phyloP scores from a whole-genome alignment of 805 yeast species.

The Helenozyma rhizophorensis region DNA sequence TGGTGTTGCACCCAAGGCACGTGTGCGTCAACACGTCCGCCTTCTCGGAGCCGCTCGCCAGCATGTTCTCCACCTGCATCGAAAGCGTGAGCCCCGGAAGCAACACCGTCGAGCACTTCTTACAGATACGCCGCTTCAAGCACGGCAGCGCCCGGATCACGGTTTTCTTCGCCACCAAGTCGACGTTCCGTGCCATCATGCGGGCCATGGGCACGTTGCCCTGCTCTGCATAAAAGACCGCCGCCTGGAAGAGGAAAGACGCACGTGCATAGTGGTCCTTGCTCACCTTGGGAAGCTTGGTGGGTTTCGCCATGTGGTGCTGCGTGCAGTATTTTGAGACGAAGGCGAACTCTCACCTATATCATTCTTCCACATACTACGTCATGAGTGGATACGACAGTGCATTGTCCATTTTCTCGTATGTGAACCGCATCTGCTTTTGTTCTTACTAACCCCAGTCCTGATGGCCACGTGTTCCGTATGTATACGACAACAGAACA shows the following conservation, averaged over 20 bases:
- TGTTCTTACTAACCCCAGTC: conserved; percentile 49
- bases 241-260: conserved; percentile 55
- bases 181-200: conserved; percentile 50
- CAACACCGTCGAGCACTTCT: conserved; percentile 52
- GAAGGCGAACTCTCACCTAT: neutral
- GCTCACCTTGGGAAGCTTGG: conserved; percentile 23
- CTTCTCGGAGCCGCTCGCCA: conserved; percentile 20
- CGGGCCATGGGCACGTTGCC: conserved; percentile 46
- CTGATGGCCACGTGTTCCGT: conserved; percentile 98
- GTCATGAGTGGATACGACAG: conserved; percentile 99
- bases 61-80: conserved; percentile 38
- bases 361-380: conserved; percentile 1
- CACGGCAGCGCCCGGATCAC: conserved; percentile 62
- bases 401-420: conserved; percentile 95
- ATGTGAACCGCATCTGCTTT: conserved; percentile 30
- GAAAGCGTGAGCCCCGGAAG: conserved; percentile 45
- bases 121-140: conserved; percentile 67
- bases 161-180: conserved; percentile 60
- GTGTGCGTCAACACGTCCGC: conserved; percentile 45
- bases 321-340: conserved; percentile 1
- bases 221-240: conserved; percentile 34
- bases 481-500: too few relatives aligned
- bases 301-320: conserved; percentile 10
- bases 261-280: conserved; percentile 58
- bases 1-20: conserved; percentile 50